A percentile compares a stretch with the other conserved stretches of the same genome.
Conservation (phyloP, 805 yeast genomes). For the Debaryomyces maramus region DNA sequence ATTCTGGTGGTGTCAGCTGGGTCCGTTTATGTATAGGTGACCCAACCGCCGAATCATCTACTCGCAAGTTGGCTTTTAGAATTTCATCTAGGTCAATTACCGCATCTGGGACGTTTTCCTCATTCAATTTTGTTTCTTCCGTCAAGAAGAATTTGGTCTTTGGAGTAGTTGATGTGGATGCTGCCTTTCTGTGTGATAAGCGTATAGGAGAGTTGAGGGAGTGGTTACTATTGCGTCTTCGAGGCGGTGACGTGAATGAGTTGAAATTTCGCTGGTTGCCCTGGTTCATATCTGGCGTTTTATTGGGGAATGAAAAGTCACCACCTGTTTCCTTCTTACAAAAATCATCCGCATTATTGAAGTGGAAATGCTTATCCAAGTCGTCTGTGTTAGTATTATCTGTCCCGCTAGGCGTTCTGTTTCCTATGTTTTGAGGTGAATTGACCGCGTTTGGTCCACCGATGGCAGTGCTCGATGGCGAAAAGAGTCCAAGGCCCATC, state of each 20-base stretch:
- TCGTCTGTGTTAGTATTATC: too few species aligned
- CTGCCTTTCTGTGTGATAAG: conserved; percentile 23
- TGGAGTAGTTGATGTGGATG: conserved; percentile 16
- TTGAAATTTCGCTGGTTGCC: conserved; percentile 2
- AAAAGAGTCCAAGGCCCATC: conserved; percentile 37
- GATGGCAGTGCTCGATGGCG: conserved; percentile 26
- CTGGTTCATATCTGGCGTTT: conserved; percentile 14
- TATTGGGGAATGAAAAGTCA: conserved; percentile 32
- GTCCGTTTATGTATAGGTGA: conserved; percentile 16
- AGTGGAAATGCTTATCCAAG: conserved; percentile 27
- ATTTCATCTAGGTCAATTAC: conserved; percentile 43
- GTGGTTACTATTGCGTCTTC: conserved; percentile 8
- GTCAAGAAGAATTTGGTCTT: conserved; percentile 29
- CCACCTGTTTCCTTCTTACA: conserved; percentile 16
- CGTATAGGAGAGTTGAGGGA: conserved; percentile 37
- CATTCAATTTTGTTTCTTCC: conserved; percentile 27
- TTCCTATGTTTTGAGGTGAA: too few species aligned
- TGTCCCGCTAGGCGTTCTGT: too few species aligned
- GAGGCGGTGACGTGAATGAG: conserved; percentile 13
- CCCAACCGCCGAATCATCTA: conserved; percentile 15
- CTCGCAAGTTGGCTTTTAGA: conserved; percentile 31
- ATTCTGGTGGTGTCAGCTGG: conserved; percentile 22
- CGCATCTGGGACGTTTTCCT: conserved; percentile 37
- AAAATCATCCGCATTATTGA: conserved; percentile 40
- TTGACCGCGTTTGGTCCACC: too few species aligned